Percentiles rank a stretch among this genome's conserved stretches.
Conservation (phyloP, 176 grass and related monocot genomes). For the Rhipidocladum racemiflorum region DNA sequence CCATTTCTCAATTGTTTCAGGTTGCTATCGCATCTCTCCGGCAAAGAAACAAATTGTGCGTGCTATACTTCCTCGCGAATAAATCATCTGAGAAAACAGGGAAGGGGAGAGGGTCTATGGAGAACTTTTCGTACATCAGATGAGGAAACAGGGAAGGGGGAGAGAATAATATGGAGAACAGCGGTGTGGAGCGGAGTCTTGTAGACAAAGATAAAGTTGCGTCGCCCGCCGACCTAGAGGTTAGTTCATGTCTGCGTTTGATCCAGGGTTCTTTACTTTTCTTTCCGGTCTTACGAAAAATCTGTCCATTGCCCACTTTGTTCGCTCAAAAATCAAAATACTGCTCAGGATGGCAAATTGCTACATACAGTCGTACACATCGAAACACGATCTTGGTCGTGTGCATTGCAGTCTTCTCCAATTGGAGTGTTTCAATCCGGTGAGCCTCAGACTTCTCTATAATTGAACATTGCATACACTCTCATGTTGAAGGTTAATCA, state of each 20-base stretch:
- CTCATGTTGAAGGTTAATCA: neutral
- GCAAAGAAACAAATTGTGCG: neutral
- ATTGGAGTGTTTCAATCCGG: constrained; percentile 95
- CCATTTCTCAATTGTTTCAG: neutral
- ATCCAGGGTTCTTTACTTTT: neutral
- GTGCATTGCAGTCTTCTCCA: no score
- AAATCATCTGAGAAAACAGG: neutral
- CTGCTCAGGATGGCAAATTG: no score
- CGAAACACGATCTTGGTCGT: no score
- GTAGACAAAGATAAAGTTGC: neutral
- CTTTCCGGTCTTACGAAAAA: neutral
- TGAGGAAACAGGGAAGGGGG: neutral
- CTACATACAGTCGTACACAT: no score
- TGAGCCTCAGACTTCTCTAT: neutral
- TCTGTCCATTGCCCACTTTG: neutral
- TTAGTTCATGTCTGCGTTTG: neutral
- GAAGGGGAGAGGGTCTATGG: no score
- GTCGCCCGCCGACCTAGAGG: constrained; percentile 6
- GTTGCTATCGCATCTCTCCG: neutral
- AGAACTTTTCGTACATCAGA: neutral
- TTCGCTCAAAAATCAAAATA: neutral
- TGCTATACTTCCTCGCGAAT: neutral
- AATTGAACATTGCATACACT: neutral
- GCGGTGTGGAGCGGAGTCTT: neutral
- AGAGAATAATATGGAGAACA: constrained; percentile 3